Percentiles rank a stretch among this genome's conserved stretches.
These are phyloP conservation scores for Phaffomyces opuntiae DNA, from an alignment of 805 yeast species.

Conservation along the genomic window DNA sequence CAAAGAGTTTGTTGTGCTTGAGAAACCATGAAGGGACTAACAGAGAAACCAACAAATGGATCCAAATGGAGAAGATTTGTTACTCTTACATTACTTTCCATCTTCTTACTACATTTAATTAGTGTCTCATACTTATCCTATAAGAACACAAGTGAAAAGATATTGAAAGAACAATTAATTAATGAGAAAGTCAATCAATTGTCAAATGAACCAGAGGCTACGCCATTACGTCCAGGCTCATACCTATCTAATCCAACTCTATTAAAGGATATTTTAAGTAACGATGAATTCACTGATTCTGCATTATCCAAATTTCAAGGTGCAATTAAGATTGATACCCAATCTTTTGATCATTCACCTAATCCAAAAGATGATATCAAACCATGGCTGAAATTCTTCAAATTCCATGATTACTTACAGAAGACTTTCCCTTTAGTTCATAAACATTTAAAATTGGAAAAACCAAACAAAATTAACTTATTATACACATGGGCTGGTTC, in stretches of 20 bases:
- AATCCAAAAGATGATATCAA: slow-evolving; percentile 24
- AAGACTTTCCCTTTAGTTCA: slow-evolving; percentile 49
- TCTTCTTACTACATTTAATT: too few species aligned
- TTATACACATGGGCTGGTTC: slow-evolving; percentile 63
- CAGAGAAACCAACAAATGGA: too few species aligned
- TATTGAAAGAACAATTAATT: neutral
- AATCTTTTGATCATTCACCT: slow-evolving; percentile 41
- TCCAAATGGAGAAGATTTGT: too few species aligned
- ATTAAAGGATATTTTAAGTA: neutral
- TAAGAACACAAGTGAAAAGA: too few species aligned
- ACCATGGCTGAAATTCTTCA: slow-evolving; percentile 27
- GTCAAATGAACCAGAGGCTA: neutral
- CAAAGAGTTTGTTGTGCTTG: too few species aligned
- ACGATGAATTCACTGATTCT: slow-evolving; percentile 10
- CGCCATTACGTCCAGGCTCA: neutral
- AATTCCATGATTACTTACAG: slow-evolving; percentile 43
- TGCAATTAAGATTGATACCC: slow-evolving; percentile 61
- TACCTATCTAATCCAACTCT: neutral
- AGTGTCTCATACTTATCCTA: too few species aligned
- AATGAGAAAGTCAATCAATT: neutral
- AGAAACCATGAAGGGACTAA: too few species aligned
- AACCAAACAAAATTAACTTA: slow-evolving; percentile 58
- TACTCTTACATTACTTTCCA: too few species aligned
- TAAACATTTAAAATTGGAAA: slow-evolving; percentile 38
- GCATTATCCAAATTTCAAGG: slow-evolving; percentile 43